Evolutionary conservation across 768 basidiomycete species (phyloP), one percentile per base, ranked within the genome.

Genomic region (Strobilomyces echinocephalus): DNA sequence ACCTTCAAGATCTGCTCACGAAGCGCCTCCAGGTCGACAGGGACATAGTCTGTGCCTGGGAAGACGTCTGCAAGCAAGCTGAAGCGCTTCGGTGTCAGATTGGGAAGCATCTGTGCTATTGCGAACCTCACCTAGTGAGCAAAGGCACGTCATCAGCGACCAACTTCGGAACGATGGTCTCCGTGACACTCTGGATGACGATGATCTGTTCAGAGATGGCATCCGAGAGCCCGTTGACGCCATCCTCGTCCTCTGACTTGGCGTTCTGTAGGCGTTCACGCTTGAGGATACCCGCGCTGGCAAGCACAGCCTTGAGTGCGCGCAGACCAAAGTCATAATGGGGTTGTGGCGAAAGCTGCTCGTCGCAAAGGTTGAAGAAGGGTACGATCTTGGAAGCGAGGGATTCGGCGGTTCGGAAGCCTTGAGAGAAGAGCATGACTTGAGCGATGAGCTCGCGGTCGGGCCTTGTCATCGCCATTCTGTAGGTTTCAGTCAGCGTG

Each of bases 311-410:
- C 69, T 99, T 99, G 52, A 99, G 77, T 4, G 97, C 97, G 58
- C 97, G 91, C 31, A 99, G 79, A 73, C 97, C 97, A 64, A 99
- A 99, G 75, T 99, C 97, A 66, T 99, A 99, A 74, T 99, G 97
- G 2, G 95, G 93, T 63, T 99, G 97, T 21, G 90, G 84, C 1
- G 97, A 98, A 20, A 98, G 80, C 60, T 98, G 95, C 63, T 98
- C 97, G 55, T 94, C 87, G 59, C 97, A 99, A 51, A 99, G 87
- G 69, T 95, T 95, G 81, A 99, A 99, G 79, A 99, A 98, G 0
- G 97, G 97, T 11, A 99, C 97, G 54, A 98, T 91, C 72, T 98
- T 98, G 51, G 92, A 92, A 2, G 97, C 97, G n/a, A 99, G 81
- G 0, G 84, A 88, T 71, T 99, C 97, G 8, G 97, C 97, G 12